Base-by-base conservation (phyloP, 106 monocot species). In the Agapanthus africanus region DNA sequence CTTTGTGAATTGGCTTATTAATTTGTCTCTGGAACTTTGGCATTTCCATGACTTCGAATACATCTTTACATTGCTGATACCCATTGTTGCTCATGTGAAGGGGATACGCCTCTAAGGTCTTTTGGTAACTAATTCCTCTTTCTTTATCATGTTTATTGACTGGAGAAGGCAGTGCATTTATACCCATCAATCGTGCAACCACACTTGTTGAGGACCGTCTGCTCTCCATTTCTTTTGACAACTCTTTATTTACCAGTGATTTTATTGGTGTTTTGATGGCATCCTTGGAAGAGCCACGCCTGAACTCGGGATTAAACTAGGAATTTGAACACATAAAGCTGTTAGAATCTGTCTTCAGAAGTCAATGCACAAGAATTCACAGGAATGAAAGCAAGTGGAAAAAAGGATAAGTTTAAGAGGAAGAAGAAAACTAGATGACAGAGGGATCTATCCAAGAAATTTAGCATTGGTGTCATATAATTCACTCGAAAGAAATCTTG, bases 31-130 rank as follows among this genome's bases (percentile, higher is more conserved):
- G 73, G 36, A 35, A 15, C 54, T 85, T 75, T 78, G 80, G 54
- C 46, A 80, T 71, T 65, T 91, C 89, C 39, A 66, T 60, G 10
- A 89, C 84, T 81, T 92, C 97, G 75, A 79, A 97, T 3, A 90
- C 91, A 76, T 97, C 97, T 77, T 89, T 92, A 26, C 79, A 78
- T 62, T 88, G 80, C 70, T 79, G n/a, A n/a, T n/a, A n/a, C n/a
- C n/a, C n/a, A n/a, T n/a, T n/a, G n/a, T n/a, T n/a, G n/a, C n/a
- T n/a, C n/a, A n/a, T n/a, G n/a, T n/a, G n/a, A n/a, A n/a, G n/a
- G n/a, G n/a, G n/a, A n/a, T n/a, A n/a, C n/a, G n/a, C n/a, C n/a
- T n/a, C n/a, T 52, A 81, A 57, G n/a, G 25, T 36, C 16, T 22
- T 67, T 56, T 15, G 36, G 68, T 35, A 23, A 51, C 70, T 25